Evolutionary conservation across 2,329 filamentous ascomycete species (phyloP), one percentile per base, ranked within the genome.

Genomic region (Alternaria panax): DNA sequence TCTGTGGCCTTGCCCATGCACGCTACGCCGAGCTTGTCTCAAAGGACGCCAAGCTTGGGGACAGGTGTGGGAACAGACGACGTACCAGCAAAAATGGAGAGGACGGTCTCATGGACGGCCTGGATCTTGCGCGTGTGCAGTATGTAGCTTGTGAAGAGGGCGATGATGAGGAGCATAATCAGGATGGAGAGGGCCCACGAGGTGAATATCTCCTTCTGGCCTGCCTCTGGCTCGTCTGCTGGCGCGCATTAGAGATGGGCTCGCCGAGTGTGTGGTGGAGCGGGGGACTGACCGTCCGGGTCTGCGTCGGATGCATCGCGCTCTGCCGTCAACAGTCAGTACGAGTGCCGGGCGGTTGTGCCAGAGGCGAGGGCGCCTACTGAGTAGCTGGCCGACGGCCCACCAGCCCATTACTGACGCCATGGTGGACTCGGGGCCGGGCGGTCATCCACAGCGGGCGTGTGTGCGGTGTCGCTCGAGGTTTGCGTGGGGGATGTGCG

Each of bases 121-220:
- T 97, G 95, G 57, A 99, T 93, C 82, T 96, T 97, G 81, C 92
- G 93, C 81, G 95, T 92, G 80, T 98, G 94, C 62, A 99, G 86
- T 69, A 96, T 90, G 81, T 99, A 99, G 84, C 93, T 97, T 43
- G 93, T 96, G 79, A 98, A 96, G 71, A 99, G 92, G 63, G 95
- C 94, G 67, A 91, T 87, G 69, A 98, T 97, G 72, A 99, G 88
- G 70, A 99, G 88, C 82, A 92, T 87, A 71, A 99, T 97, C 71
- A 96, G 88, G 75, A 99, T 99, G 81, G 97, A 97, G 68, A 99
- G 88, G 28, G 94, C 93, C 93, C 92, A 97, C 82, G 95, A 97
- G 71, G 93, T 91, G 76, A 93, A 92, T 66, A 97, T 91, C 83
- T 99, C 95, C 83, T 96, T 93, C 80, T 96, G 88, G 47, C 92